Evolutionary conservation across 495 filamentous ascomycete genomes (phyloP), one percentile per base, ranked within the genome.

Genomic region (Gamarada debralockiae): DNA sequence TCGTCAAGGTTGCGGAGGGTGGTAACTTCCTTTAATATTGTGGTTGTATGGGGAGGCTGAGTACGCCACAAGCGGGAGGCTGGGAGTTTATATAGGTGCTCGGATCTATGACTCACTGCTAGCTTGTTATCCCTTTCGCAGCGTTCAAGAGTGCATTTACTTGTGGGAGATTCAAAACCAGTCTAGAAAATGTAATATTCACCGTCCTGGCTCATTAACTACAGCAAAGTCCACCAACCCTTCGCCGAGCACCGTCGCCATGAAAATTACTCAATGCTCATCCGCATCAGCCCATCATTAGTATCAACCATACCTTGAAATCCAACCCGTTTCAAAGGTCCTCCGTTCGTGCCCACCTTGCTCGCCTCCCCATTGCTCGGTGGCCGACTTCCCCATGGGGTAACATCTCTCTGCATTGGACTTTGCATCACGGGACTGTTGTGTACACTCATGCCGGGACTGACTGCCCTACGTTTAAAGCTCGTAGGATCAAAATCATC

Each of bases 271-370:
- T 96, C 91, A 63, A 96, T 92, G 65, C 89, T 96, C 90, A 98
- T 92, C 62, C 93, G 90, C 88, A 96, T 97, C 57, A 97, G 75
- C 18, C 91, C 89, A 70, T 97, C 93, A 62, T 90, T 87, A 3
- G 95, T 93, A 71, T 97, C 95, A 43, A 76, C 89, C 90, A 97
- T 96, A 0, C 93, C 93, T 66, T 97, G 93, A 48, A 95, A 77
- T 18, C 95, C 95, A 23, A 97, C 75, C 48, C 92, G 76, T 55
- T 63, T 69, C 51, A 52, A 48, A 52, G 60, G 56, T 31, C 52
- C 63, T 34, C 52, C 60, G 53, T 67, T 59, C n/a, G 49, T 70
- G 4, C 68, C 69, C 15, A 64, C 69, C 55, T 74, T 73, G 38
- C 71, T 70, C 3, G 64, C 59, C 10, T 69, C 68, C 10, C 65